phyloP scores from a whole-genome alignment of 2,329 filamentous ascomycete genomes.

The Phialemoniopsis sp. region DNA sequence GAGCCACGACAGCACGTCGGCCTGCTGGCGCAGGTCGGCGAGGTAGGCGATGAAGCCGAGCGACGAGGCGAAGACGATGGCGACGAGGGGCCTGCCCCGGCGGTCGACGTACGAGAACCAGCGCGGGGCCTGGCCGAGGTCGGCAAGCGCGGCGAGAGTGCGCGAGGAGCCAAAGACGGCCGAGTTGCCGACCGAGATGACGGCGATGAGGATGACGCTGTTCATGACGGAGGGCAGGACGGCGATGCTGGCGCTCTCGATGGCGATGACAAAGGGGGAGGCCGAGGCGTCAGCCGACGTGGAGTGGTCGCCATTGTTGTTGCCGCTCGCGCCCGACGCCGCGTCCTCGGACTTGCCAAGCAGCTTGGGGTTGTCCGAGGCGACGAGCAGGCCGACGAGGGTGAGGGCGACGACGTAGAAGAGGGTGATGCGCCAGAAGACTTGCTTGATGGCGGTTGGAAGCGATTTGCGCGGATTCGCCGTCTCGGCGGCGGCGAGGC shows the following conservation, averaged over 20 bases:
- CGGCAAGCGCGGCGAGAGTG: constrained; percentile 83
- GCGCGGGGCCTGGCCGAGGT: constrained; percentile 77
- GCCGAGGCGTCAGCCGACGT: constrained; percentile 65
- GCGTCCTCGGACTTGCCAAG: constrained; percentile 59
- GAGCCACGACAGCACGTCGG: constrained; percentile 73
- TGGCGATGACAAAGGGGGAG: constrained; percentile 92
- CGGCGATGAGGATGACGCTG: constrained; percentile 86
- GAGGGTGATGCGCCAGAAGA: constrained; percentile 89
- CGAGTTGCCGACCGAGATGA: constrained; percentile 87
- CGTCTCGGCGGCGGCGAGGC: constrained; percentile 73
- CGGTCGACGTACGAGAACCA: constrained; percentile 79
- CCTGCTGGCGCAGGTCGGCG: constrained; percentile 57
- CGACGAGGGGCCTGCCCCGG: constrained; percentile 71
- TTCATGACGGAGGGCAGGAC: constrained; percentile 89
- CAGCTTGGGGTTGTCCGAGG: constrained; percentile 63
- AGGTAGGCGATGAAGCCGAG: constrained; percentile 77
- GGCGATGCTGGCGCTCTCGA: constrained; percentile 75
- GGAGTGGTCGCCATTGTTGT: constrained; percentile 63
- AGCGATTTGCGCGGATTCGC: constrained; percentile 77
- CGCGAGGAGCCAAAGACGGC: constrained; percentile 88
- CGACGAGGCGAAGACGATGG: constrained; percentile 62
- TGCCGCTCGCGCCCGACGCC: constrained; percentile 88
- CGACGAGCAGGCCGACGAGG: constrained; percentile 78
- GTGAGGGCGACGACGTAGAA: constrained; percentile 85
- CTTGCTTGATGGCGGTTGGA: constrained; percentile 84